Evolutionary conservation across 2,329 filamentous ascomycete genomes (phyloP).

Genomic region (Talaromyces sp.): DNA sequence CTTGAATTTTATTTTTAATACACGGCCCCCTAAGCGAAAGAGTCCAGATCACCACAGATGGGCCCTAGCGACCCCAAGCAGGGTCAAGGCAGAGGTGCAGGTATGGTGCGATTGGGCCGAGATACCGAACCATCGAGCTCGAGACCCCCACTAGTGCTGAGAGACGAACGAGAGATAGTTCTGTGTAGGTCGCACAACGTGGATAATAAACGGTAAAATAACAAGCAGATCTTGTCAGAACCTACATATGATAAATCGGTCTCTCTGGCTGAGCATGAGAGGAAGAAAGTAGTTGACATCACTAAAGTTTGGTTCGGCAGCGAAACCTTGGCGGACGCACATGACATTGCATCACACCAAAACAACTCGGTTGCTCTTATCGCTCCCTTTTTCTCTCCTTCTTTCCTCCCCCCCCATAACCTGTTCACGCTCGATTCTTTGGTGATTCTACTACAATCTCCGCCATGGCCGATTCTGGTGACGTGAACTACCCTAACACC

Average conservation of each 20-base stretch:
- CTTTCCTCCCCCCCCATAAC: constrained; percentile 11
- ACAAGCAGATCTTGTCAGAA: neutral
- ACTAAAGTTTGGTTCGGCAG: constrained; percentile 15
- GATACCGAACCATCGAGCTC: neutral
- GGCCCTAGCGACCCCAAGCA: too few relatives aligned
- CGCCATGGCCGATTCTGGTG: constrained; percentile 38
- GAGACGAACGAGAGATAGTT: neutral
- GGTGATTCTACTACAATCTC: constrained; percentile 7
- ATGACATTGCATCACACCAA: constrained; percentile 30
- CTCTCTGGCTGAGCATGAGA: neutral
- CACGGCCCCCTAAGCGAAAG: too few relatives aligned
- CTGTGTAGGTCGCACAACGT: too few relatives aligned
- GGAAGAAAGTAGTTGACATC: constrained; percentile 12
- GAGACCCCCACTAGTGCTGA: neutral
- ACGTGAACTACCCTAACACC: constrained; percentile 44
- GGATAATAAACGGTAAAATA: neutral
- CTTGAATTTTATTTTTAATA: too few relatives aligned
- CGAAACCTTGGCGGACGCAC: constrained; percentile 24
- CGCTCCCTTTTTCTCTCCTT: constrained; percentile 11
- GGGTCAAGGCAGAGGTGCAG: neutral
- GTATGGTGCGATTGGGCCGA: neutral
- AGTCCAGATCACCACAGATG: too few relatives aligned
- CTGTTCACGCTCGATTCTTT: constrained; percentile 6
- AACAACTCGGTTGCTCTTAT: constrained; percentile 23
- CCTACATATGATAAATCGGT: too few relatives aligned